Conservation (phyloP, 345 rosid genomes). For the Arabis hirsuta region DNA sequence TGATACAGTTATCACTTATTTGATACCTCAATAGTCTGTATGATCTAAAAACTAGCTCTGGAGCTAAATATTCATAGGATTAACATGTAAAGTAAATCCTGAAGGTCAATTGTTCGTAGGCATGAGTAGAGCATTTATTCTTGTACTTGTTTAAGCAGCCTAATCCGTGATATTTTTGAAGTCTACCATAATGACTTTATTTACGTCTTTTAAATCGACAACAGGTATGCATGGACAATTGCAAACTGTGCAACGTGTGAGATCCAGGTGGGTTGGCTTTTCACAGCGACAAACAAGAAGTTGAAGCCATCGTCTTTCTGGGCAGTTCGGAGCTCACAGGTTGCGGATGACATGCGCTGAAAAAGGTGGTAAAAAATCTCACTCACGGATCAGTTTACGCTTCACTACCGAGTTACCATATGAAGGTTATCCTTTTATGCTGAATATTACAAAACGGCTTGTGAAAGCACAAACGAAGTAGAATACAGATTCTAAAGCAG, state of each 20-base stretch:
- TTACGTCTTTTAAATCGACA: conserved; percentile 16
- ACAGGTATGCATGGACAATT: conserved; percentile 92
- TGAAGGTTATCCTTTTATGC: conserved; percentile 10
- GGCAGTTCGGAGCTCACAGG: conserved; percentile 85
- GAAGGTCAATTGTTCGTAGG: conserved; percentile 3
- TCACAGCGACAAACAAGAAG: conserved; percentile 67
- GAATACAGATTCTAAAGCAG: neutral
- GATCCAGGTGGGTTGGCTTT: conserved; percentile 85
- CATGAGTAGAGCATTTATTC: conserved; percentile 10
- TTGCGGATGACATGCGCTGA: conserved; percentile 56
- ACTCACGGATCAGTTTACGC: neutral
- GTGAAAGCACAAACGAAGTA: conserved; percentile 2
- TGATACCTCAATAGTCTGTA: conserved; percentile 9
- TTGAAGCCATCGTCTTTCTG: conserved; percentile 86
- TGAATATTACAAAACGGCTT: conserved; percentile 38
- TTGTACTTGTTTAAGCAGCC: neutral
- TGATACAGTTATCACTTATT: neutral
- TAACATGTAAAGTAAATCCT: neutral
- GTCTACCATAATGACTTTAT: conserved; percentile 1
- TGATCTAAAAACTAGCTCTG: conserved; percentile 3
- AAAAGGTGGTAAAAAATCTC: neutral
- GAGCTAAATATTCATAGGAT: neutral
- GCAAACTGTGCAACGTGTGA: conserved; percentile 59
- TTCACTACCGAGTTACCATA: neutral
- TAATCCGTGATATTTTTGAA: neutral